phyloP scores from a whole-genome alignment of 495 filamentous ascomycete genomes.

The Aspergillus mulundensis region DNA sequence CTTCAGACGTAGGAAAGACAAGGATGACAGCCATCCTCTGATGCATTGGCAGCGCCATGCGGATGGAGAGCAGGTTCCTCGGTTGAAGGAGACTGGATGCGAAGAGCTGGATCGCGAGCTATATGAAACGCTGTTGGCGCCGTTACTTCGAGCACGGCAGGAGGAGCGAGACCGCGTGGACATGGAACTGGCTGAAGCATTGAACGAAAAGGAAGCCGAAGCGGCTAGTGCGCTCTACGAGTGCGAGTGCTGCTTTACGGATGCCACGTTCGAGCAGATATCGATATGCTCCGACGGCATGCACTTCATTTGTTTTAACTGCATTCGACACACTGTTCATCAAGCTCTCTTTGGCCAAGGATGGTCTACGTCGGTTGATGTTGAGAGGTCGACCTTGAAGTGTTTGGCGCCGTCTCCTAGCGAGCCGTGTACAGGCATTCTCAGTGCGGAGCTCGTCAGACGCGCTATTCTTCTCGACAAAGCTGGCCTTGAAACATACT shows the following conservation, averaged over 20 bases:
- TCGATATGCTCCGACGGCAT: slow-evolving; percentile 64
- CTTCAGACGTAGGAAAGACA: slow-evolving; percentile 57
- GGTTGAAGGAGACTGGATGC: slow-evolving; percentile 66
- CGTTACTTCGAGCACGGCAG: slow-evolving; percentile 51
- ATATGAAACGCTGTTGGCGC: slow-evolving; percentile 59
- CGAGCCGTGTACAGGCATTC: slow-evolving; percentile 66
- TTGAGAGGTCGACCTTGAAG: slow-evolving; percentile 63
- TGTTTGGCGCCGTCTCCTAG: slow-evolving; percentile 69
- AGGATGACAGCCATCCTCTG: slow-evolving; percentile 55
- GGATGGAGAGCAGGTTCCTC: slow-evolving; percentile 49
- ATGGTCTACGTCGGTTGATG: slow-evolving; percentile 75
- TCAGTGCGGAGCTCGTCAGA: slow-evolving; percentile 63
- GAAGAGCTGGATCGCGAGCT: slow-evolving; percentile 80
- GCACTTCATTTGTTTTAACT: slow-evolving; percentile 84
- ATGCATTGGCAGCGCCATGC: slow-evolving; percentile 57
- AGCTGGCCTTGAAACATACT: slow-evolving; percentile 63
- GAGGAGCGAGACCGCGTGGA: slow-evolving; percentile 61
- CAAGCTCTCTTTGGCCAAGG: slow-evolving; percentile 92
- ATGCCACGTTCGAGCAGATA: slow-evolving; percentile 76
- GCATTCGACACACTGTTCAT: slow-evolving; percentile 70
- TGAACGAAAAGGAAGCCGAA: slow-evolving; percentile 76
- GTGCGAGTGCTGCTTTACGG: slow-evolving; percentile 84
- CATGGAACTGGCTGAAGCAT: slow-evolving; percentile 53
- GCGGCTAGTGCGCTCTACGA: slow-evolving; percentile 68
- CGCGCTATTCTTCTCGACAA: slow-evolving; percentile 64